Evolutionary conservation across 148 eudicot species (phyloP), one percentile per base, ranked within the genome.

Genomic region (Vaccinium macrocarpon): DNA sequence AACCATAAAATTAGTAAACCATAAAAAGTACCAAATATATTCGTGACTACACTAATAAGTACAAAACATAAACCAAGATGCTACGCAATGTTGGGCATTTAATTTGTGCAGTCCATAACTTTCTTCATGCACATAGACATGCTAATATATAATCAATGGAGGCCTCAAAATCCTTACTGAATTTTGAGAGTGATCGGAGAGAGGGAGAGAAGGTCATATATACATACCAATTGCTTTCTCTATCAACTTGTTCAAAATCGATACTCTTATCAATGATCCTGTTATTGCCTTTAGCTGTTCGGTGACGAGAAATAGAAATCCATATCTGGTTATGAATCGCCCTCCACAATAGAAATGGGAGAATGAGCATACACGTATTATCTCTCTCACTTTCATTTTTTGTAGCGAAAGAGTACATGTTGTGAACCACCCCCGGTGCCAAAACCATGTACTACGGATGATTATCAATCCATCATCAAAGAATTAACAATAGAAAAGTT

Each of bases 221-320:
- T 29, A 29, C 32, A 29, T 29, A 29, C 32, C 32, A 29, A 29
- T 29, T 29, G 32, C 32, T 29, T 29, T 29, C 32, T 61, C 95
- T 51, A 29, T 94, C 98, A 19, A 94, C 90, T 85, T 93, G 98
- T 4, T 94, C 98, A 59, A 94, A 94, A n/a, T 94, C 98, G 27
- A 94, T 88, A 82, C 91, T 89, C 86, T 80, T 89, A 52, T 94
- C 98, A 25, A 94, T 73, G 42, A 94, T 94, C 11, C 91, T 84
- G 79, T 88, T 90, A 80, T 56, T 85, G 51, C 93, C 95, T 61
- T 91, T 91, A 76, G 95, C 92, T 0, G 93, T 94, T n/a, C 92
- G 88, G 84, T 94, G 82, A 10, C 98, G 94, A n/a, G 93, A 92
- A 68, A 88, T 10, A 12, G 88, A 84, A 70, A 88, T 94, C 97